Conservation (phyloP, 306 rosid species). For the Cucurbita ficifolia region DNA sequence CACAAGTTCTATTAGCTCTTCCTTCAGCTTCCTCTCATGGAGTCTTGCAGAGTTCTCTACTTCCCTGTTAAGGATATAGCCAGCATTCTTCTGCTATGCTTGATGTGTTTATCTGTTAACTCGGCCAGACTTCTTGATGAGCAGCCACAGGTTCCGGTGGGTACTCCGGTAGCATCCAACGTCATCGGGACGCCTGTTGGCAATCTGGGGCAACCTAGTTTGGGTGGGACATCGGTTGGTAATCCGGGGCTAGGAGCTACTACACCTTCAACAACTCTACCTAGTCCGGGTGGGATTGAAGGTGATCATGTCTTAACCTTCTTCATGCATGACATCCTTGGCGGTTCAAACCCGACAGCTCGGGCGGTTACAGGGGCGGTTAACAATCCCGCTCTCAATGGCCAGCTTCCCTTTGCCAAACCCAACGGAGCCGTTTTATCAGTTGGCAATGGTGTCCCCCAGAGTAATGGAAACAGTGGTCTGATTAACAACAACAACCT, state of each 20-base stretch:
- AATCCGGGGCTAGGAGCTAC: not conserved
- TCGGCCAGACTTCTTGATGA: not conserved
- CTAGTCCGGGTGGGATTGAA: not conserved
- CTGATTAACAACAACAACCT: conserved; percentile 61
- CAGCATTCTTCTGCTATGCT: not conserved
- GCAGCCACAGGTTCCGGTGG: not conserved
- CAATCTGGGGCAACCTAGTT: not conserved
- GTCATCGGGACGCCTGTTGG: not conserved
- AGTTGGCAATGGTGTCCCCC: conserved; percentile 41
- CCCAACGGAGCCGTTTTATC: conserved; percentile 71
- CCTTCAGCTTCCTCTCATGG: conserved; percentile 5
- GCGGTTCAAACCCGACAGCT: conserved; percentile 70
- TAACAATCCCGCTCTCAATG: conserved; percentile 54
- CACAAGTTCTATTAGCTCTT: not conserved
- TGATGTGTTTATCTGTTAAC: not conserved
- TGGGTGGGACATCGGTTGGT: not conserved
- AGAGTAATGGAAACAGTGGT: conserved; percentile 55
- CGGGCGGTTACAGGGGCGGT: conserved; percentile 62
- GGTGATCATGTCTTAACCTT: conserved; percentile 22
- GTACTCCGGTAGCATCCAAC: not conserved
- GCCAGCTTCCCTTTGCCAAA: conserved; percentile 76
- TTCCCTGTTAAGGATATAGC: not conserved
- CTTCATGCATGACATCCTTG: conserved; percentile 72
- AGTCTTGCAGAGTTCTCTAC: not conserved
- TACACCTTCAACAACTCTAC: not conserved